These are phyloP conservation scores for Blakeslea trispora DNA, from an alignment of 371 early-diverging fungal genomes.

Conservation along the genomic window DNA sequence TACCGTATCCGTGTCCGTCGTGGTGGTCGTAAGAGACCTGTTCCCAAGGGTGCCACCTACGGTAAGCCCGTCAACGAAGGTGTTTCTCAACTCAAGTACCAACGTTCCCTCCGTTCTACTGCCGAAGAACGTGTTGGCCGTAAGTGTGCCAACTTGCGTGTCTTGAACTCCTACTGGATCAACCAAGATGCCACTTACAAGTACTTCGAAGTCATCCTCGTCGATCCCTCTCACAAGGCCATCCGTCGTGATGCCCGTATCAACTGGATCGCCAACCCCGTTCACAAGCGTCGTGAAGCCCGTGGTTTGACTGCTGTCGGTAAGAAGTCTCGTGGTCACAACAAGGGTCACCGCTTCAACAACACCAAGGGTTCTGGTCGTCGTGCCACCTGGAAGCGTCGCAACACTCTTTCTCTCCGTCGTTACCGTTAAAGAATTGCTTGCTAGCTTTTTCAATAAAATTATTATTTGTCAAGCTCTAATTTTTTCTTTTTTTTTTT, in stretches of 20 bases:
- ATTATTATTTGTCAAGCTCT: conserved; percentile 4
- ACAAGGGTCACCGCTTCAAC: conserved; percentile 98
- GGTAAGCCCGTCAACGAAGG: conserved; percentile 99
- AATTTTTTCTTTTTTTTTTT: not conserved
- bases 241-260: conserved; percentile 98
- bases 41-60: conserved; percentile 95
- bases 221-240: conserved; percentile 95
- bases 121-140: conserved; percentile 98
- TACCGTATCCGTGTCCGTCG: conserved; percentile 98
- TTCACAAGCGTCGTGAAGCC: conserved; percentile 98
- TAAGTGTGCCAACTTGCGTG: conserved; percentile 93
- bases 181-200: conserved; percentile 98
- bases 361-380: conserved; percentile 98
- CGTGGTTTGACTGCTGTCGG: conserved; percentile 97
- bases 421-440: conserved; percentile 72
- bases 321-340: conserved; percentile 97
- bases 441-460: conserved; percentile 13
- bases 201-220: conserved; percentile 98
- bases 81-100: conserved; percentile 96
- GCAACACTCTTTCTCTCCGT: conserved; percentile 81
- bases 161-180: conserved; percentile 99
- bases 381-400: conserved; percentile 70
- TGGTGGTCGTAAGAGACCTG: conserved; percentile 96
- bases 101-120: conserved; percentile 88
- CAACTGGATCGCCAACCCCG: conserved; percentile 98